Base-by-base conservation (phyloP, 2,329 filamentous ascomycete species). In the Emergomyces africanus region DNA sequence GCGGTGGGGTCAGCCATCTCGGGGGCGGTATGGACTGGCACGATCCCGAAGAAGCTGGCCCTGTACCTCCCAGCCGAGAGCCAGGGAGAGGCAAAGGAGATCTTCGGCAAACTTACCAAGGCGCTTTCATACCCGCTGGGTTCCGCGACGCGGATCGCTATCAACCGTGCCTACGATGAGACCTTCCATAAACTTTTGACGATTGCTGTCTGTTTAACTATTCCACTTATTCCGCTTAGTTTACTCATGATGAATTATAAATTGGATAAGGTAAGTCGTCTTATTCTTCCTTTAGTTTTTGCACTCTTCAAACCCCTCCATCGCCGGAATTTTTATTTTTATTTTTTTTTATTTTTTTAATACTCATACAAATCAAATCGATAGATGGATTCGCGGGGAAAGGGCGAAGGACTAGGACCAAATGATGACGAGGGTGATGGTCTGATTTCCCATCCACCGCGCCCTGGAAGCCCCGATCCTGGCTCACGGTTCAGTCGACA, bases 91-190 rank as follows among this genome's bases (percentile, higher is more conserved):
- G 65, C 77, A 0, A 71, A 67, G 4, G 67, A 68, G 30, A 82
- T 86, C 50, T 82, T 82, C 61, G 60, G 78, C 35, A 76, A 77
- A 62, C 65, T 86, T 28, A 72, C 72, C 0, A 74, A 73, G 2
- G 85, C 87, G 64, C 68, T 83, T 49, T 79, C 78, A 1, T 87
- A 83, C 62, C 73, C 77, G 0, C 76, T 79, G 72, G 83, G 83
- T 8, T 80, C 76, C 4, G 77, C 79, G 0, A 81, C 79, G 23
- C 73, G 84, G 39, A 69, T 76, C 14, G 85, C 84, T 1, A 86
- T 88, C 67, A 82, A 83, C 60, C 76, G 75, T 39, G 80, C 83
- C 1, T 88, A 88, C 62, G 80, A 84, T 66, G 82, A 86, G 69
- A 84, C 82, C 2, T 85, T 85, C 81, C 78, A 78, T 33, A 79